Evolutionary conservation across 1,139 yeast species (phyloP).

Genomic region (Candida anutae): DNA sequence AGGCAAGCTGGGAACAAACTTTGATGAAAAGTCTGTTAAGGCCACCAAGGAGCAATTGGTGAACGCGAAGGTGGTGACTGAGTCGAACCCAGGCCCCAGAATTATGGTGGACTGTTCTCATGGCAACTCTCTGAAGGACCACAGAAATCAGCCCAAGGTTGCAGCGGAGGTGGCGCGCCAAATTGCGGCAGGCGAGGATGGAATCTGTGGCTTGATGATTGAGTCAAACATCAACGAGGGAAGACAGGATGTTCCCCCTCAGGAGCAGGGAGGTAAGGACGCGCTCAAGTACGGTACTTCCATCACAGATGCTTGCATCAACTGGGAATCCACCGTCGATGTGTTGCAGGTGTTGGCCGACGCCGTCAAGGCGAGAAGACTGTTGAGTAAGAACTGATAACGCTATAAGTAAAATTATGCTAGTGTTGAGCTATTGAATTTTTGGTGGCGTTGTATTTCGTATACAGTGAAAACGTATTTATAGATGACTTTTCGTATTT

Average conservation of each 20-base stretch:
- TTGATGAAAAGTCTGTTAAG: slow-evolving; percentile 63
- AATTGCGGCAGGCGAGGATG: slow-evolving; percentile 63
- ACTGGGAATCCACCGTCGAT: slow-evolving; percentile 75
- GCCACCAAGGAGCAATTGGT: slow-evolving; percentile 53
- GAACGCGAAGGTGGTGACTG: slow-evolving; percentile 36
- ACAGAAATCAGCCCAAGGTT: slow-evolving; percentile 90
- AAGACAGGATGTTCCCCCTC: slow-evolving; percentile 80
- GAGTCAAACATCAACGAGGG: slow-evolving; percentile 90
- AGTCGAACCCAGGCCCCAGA: slow-evolving; percentile 43
- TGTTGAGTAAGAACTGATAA: too few relatives aligned
- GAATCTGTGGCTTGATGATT: slow-evolving; percentile 91
- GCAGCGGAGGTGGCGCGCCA: slow-evolving; percentile 75
- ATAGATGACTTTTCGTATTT: too few relatives aligned
- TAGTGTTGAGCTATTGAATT: too few relatives aligned
- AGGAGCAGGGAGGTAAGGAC: slow-evolving; percentile 59
- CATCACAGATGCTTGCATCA: slow-evolving; percentile 93
- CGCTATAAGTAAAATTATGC: too few relatives aligned
- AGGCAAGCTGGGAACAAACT: slow-evolving; percentile 89
- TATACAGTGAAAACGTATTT: too few relatives aligned
- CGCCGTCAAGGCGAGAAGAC: slow-evolving; percentile 76
- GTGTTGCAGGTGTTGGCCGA: slow-evolving; percentile 66
- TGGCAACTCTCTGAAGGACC: slow-evolving; percentile 88
- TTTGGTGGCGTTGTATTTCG: too few relatives aligned
- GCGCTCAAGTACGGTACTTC: slow-evolving; percentile 82
- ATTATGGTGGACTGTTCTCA: slow-evolving; percentile 98